These are phyloP conservation scores for Zizania latifolia DNA, from an alignment of 176 grass and related monocot genomes.

Conservation along the genomic window DNA sequence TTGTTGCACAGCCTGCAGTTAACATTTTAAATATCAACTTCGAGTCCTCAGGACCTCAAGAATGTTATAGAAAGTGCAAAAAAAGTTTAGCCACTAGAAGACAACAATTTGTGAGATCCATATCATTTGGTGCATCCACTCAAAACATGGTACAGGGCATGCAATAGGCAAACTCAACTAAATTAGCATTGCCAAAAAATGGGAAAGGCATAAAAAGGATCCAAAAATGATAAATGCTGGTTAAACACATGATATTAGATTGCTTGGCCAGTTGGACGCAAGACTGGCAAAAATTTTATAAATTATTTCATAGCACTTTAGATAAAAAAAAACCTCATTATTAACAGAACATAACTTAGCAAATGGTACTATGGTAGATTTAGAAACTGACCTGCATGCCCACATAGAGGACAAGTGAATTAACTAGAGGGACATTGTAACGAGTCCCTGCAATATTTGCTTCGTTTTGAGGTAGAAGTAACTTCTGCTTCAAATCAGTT, in stretches of 20 bases:
- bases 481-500: slow-evolving; percentile 72
- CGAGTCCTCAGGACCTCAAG: slow-evolving; percentile 3
- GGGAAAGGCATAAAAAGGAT: not conserved
- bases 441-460: slow-evolving; percentile 62
- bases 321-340: not conserved
- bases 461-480: slow-evolving; percentile 73
- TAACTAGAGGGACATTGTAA: slow-evolving; percentile 88
- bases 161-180: not conserved
- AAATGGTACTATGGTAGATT: slow-evolving; percentile 7
- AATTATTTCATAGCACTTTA: not conserved
- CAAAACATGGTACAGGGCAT: not conserved
- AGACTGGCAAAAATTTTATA: not conserved
- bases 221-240: not conserved
- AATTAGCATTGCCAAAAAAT: not conserved
- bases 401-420: slow-evolving; percentile 89
- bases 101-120: not conserved
- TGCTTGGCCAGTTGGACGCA: not conserved
- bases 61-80: not conserved
- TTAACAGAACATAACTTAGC: not conserved
- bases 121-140: not conserved
- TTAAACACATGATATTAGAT: not conserved
- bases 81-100: not conserved
- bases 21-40: slow-evolving; percentile 10
- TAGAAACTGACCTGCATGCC: slow-evolving; percentile 76
- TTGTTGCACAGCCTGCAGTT: slow-evolving; percentile 76